phyloP scores from a whole-genome alignment of 352 stramenopile genomes.

The Halophytophthora polymorphica region DNA sequence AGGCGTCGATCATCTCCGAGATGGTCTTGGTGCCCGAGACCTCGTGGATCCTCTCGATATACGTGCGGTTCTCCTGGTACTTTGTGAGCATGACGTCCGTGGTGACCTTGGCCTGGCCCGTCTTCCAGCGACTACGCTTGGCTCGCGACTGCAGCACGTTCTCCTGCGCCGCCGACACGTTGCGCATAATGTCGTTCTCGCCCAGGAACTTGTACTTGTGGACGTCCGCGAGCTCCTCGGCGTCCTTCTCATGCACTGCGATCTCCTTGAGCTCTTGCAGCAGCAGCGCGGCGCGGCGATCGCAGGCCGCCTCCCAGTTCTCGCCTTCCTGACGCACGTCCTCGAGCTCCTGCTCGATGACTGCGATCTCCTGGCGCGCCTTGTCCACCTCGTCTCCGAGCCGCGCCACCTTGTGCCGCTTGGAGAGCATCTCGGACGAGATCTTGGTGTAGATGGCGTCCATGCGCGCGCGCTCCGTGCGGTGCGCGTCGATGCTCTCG shows the following conservation, averaged over 20 bases:
- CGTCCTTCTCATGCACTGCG: slow-evolving; percentile 50
- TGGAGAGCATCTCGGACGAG: slow-evolving; percentile 51
- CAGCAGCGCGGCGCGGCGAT: slow-evolving; percentile 41
- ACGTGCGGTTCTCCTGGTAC: slow-evolving; percentile 77
- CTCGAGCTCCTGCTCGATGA: slow-evolving; percentile 59
- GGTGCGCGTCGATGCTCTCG: slow-evolving; percentile 62
- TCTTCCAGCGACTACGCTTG: slow-evolving; percentile 70
- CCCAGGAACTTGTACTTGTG: slow-evolving; percentile 69
- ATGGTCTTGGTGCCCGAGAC: slow-evolving; percentile 75
- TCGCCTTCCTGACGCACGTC: slow-evolving; percentile 51
- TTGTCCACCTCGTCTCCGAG: slow-evolving; percentile 51
- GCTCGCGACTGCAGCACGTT: slow-evolving; percentile 46
- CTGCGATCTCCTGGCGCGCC: slow-evolving; percentile 47
- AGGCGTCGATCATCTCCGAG: slow-evolving; percentile 81
- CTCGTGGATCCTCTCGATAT: slow-evolving; percentile 82
- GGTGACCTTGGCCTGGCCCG: slow-evolving; percentile 56
- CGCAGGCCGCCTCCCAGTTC: slow-evolving; percentile 59
- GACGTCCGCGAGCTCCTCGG: slow-evolving; percentile 44
- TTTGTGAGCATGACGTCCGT: slow-evolving; percentile 66
- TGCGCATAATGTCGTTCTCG: slow-evolving; percentile 71
- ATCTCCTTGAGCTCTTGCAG: slow-evolving; percentile 75
- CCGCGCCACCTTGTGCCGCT: slow-evolving; percentile 47
- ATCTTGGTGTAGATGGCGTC: slow-evolving; percentile 78
- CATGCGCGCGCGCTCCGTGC: slow-evolving; percentile 66
- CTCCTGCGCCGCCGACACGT: slow-evolving; percentile 45